phyloP scores from a whole-genome alignment of 2,329 filamentous ascomycete genomes.

The Fusarium caatingaense region DNA sequence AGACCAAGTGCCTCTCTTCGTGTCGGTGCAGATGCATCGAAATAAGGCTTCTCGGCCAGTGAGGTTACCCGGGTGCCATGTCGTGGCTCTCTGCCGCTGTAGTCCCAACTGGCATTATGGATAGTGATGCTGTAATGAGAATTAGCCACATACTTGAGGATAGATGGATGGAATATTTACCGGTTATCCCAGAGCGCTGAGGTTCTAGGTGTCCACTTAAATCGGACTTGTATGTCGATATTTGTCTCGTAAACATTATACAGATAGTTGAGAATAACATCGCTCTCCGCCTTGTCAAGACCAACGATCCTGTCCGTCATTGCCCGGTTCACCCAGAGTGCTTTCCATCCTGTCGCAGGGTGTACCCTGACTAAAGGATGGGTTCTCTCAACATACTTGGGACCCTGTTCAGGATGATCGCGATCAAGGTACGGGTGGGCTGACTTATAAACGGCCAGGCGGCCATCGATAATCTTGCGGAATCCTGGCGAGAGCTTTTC shows the following conservation, averaged over 20 bases:
- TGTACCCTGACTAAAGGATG: conserved; percentile 78
- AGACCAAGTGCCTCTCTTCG: conserved; percentile 74
- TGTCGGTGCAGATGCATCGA: conserved; percentile 71
- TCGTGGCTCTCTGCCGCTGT: conserved; percentile 72
- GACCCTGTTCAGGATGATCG: conserved; percentile 68
- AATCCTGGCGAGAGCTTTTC: conserved; percentile 78
- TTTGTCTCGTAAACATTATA: conserved; percentile 76
- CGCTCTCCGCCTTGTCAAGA: conserved; percentile 75
- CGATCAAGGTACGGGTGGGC: conserved; percentile 76
- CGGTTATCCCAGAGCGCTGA: conserved; percentile 79
- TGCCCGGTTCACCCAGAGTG: conserved; percentile 76
- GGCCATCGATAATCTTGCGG: conserved; percentile 76
- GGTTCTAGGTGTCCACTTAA: conserved; percentile 75
- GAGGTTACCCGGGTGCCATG: conserved; percentile 79
- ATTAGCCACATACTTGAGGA: neutral
- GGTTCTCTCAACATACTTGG: conserved; percentile 72
- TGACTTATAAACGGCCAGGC: conserved; percentile 71
- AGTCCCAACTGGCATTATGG: conserved; percentile 80
- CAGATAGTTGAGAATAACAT: conserved; percentile 73
- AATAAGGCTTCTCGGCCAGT: conserved; percentile 77
- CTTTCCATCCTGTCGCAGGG: conserved; percentile 79
- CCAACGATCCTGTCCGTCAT: conserved; percentile 78
- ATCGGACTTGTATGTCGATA: conserved; percentile 77
- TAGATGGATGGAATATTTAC: conserved; percentile 47
- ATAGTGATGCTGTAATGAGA: conserved; percentile 69